Evolutionary conservation across 2,329 filamentous ascomycete genomes (phyloP), one percentile per base, ranked within the genome.

Genomic region (Claviceps digitariae): DNA sequence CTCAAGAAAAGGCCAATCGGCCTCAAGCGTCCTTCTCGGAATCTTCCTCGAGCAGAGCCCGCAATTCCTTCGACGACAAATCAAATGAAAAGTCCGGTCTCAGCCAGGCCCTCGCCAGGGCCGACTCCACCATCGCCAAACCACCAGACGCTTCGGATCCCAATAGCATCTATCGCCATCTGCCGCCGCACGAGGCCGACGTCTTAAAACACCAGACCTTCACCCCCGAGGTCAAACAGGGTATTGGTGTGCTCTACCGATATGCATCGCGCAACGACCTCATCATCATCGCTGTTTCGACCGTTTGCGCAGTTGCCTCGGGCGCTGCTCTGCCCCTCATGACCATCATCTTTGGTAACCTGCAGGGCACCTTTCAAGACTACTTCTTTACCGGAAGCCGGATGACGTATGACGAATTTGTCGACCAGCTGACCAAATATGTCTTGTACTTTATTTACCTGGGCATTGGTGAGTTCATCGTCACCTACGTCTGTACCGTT

Each of bases 381-480:
- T 87, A 81, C 59, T 79, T 86, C 58, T 66, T 72, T 21, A 52
- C 61, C 3, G 69, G 69, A 7, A 70, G 71, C 7, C 64, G 62
- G 0, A 70, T 77, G 20, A 64, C 68, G 1, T 75, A 75, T 44
- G 63, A 72, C 40, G 69, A 73, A 0, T 93, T 93, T 67, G 74
- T 76, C 50, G 57, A 70, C 52, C 70, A 81, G 55, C 72, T 94
- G 60, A 70, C 71, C 9, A 72, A 74, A 45, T 78, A 84, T 60
- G 85, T 90, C 12, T 69, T 94, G 38, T 94, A 94, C 68, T 93
- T 94, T 59, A 72, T 95, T 36, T 95, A 95, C 66, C 77, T 95
- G 48, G 89, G 80, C 45, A 82, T 95, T 54, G 89, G 76, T 57
- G 85, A 90, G 63, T 95, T 94, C 59, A 69, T 87, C 47, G 82